Percentiles rank a stretch among this genome's conserved stretches.
These are phyloP conservation scores for Pachyrhizus erosus DNA, from an alignment of 306 rosid genomes.

Conservation along the genomic window DNA sequence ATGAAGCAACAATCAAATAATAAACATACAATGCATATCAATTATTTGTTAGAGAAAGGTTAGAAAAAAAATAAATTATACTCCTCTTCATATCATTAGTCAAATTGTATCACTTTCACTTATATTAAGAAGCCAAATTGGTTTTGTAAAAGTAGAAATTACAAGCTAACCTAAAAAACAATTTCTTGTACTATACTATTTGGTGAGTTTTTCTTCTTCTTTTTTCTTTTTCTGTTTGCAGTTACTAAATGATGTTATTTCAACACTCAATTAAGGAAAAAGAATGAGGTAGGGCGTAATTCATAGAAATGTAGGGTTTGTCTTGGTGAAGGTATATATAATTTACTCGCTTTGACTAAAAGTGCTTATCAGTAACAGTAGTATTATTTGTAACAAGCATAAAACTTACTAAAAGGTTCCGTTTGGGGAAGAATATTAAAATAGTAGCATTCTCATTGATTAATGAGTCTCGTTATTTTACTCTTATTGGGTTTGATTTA, in stretches of 20 bases:
- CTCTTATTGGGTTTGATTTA: neutral
- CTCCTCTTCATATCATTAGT: constrained; percentile 2
- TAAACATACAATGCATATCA: constrained; percentile 4
- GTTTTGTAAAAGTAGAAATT: neutral
- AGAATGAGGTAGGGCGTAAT: neutral
- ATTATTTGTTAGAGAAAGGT: neutral
- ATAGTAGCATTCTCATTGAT: neutral
- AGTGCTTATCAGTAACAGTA: neutral
- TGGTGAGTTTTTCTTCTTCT: neutral
- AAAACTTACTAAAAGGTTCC: neutral
- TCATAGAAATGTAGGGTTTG: constrained; percentile 18
- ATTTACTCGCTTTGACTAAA: neutral
- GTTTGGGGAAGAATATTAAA: neutral
- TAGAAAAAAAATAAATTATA: neutral
- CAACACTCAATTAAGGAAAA: neutral
- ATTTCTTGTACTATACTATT: neutral
- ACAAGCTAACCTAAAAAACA: neutral
- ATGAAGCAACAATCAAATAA: constrained; percentile 3
- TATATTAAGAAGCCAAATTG: neutral
- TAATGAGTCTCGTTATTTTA: constrained; percentile 20
- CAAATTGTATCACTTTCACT: neutral
- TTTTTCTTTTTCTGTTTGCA: neutral
- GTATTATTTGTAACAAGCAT: neutral
- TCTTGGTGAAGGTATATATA: neutral
- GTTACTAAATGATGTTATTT: neutral